phyloP scores from a whole-genome alignment of 2,329 filamentous ascomycete genomes.

The Dissoconium aciculare region DNA sequence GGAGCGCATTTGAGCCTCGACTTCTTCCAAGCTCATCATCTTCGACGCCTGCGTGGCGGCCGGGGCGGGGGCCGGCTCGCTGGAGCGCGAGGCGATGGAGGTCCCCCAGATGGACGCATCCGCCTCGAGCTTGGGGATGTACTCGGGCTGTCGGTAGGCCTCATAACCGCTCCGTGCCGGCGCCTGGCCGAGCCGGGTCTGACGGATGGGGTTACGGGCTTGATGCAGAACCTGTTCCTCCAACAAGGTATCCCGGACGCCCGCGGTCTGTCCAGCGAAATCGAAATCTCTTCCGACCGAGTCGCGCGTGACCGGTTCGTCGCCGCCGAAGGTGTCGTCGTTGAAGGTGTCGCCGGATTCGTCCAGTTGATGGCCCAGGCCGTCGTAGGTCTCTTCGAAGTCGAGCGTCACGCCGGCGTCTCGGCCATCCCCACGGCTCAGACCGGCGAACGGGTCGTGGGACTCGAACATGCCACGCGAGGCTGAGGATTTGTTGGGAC shows the following conservation, averaged over 20 bases:
- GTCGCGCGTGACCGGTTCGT: constrained; percentile 33
- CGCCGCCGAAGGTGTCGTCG: constrained; percentile 70
- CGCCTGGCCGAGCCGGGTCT: constrained; percentile 39
- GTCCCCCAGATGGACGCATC: constrained; percentile 89
- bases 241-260: constrained; percentile 70
- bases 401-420: constrained; percentile 46
- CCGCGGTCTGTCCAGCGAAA: constrained; percentile 85
- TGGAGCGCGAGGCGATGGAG: constrained; percentile 42
- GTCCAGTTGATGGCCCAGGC: constrained; percentile 76
- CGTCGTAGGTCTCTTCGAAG: constrained; percentile 96
- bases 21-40: constrained; percentile 91
- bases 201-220: constrained; percentile 31
- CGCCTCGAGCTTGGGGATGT: constrained; percentile 78
- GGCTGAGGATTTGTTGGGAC: constrained; percentile 40
- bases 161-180: constrained; percentile 75
- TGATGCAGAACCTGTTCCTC: constrained; percentile 82
- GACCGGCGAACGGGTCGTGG: constrained; percentile 75
- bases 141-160: constrained; percentile 71
- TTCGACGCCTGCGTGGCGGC: constrained; percentile 41
- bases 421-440: constrained; percentile 49
- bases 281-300: constrained; percentile 84
- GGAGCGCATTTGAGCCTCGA: constrained; percentile 79
- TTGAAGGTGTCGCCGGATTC: constrained; percentile 92
- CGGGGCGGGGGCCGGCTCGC: constrained; percentile 15
- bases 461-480: constrained; percentile 52